Base-by-base conservation (phyloP, 2,329 filamentous ascomycete species). In the Colletotrichum somersetense region DNA sequence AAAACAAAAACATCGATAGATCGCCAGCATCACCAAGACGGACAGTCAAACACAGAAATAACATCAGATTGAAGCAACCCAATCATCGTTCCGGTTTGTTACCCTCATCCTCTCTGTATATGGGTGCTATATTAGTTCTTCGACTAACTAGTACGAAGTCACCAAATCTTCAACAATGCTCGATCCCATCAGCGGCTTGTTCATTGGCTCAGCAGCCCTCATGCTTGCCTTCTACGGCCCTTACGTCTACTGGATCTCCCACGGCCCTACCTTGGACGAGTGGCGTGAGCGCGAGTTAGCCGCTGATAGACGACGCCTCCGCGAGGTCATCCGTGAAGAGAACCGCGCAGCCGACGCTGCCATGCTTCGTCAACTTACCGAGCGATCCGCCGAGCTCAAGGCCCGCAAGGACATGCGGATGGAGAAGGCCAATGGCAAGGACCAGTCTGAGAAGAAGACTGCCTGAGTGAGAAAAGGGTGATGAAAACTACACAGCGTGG, bases 261-360 rank as follows among this genome's bases (percentile, higher is more conserved):
- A 40, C 1, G 35, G 35, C 12, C 55, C 35, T 3, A 40, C 35
- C 6, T 26, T 2, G n/a, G 55, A 57, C 33, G 55, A 57, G 33
- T 40, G 55, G 55, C 55, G 55, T 12, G 35, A 40, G n/a, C 55
- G 55, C 7, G 35, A 57, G n/a, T 12, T 23, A 10, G 55, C 55
- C n/a, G 55, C 35, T 35, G 35, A 57, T n/a, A 57, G 55, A 57
- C 35, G 11, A 10, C 55, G 55, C 55, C 55, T 57, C 23, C 55
- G 35, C 55, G 5, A 26, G 35, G 55, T 1, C 11, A 5, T 40
- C 35, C 35, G 5, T 12, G 33, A 40, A 1, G 55, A 40, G 55
- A 57, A 38, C n/a, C 35, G n/a, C n/a, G 55, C 55, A 7, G 35
- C 35, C 12, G 35, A 57, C 35, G 55, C 55, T 2, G 55, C 55